phyloP scores from a whole-genome alignment of 2,329 filamentous ascomycete genomes.

The Alternaria panax region DNA sequence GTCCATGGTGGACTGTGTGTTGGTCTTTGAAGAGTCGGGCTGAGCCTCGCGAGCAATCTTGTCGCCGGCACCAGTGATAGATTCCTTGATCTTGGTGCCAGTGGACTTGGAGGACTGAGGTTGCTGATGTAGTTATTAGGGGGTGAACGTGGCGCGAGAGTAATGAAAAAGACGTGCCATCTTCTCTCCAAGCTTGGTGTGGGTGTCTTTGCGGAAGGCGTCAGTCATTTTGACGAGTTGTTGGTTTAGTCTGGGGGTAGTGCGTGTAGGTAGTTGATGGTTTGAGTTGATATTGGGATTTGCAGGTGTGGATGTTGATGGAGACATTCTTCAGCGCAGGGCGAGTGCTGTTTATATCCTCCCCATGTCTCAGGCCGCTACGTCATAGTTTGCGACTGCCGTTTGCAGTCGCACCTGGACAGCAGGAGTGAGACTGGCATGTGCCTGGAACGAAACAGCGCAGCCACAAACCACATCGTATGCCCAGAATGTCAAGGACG shows the following conservation, averaged over 20 bases:
- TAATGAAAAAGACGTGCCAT: conserved; percentile 13
- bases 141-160: neutral
- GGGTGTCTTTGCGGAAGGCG: conserved; percentile 67
- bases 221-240: conserved; percentile 64
- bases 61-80: conserved; percentile 63
- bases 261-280: neutral
- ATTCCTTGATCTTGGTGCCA: conserved; percentile 65
- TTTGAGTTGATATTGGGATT: conserved; percentile 24
- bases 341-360: conserved; percentile 32
- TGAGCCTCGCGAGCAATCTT: conserved; percentile 54
- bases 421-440: conserved; percentile 17
- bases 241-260: conserved; percentile 29
- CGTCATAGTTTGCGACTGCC: conserved; percentile 32
- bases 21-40: conserved; percentile 62
- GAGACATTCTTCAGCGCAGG: conserved; percentile 9
- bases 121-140: conserved; percentile 47
- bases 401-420: conserved; percentile 13
- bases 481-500: neutral
- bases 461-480: conserved; percentile 1
- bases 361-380: conserved; percentile 16
- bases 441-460: conserved; percentile 10
- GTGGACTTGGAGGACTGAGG: conserved; percentile 69
- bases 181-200: conserved; percentile 63
- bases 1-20: conserved; percentile 57
- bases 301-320: conserved; percentile 24